Evolutionary conservation across 495 filamentous ascomycete genomes (phyloP).

Genomic region (Penicillium coffeae): DNA sequence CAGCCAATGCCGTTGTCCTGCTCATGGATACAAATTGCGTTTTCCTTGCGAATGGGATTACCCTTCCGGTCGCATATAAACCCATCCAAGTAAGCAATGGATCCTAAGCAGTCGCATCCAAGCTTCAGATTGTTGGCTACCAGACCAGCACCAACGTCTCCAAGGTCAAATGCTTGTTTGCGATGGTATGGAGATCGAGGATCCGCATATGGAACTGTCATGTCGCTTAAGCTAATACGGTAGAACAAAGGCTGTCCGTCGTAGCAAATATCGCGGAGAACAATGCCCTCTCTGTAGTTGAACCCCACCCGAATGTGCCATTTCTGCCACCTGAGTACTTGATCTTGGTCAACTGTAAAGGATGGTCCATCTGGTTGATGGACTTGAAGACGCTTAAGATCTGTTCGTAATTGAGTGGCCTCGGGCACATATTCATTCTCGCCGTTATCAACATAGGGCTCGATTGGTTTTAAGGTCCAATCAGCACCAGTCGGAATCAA

Average conservation of each 20-base stretch:
- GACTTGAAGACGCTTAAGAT: conserved; percentile 71
- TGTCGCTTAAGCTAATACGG: conserved; percentile 65
- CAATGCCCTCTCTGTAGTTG: conserved; percentile 58
- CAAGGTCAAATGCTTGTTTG: conserved; percentile 67
- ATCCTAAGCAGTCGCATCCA: conserved; percentile 62
- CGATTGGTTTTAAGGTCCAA: neutral
- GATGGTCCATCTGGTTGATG: conserved; percentile 74
- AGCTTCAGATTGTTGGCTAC: conserved; percentile 59
- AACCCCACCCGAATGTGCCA: conserved; percentile 64
- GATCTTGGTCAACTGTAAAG: conserved; percentile 49
- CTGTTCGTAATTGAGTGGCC: too few species aligned
- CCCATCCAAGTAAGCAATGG: conserved; percentile 60
- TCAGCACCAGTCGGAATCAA: conserved; percentile 28
- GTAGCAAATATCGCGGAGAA: conserved; percentile 61
- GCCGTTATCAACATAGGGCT: conserved; percentile 55
- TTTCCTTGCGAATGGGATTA: conserved; percentile 46
- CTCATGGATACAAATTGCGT: conserved; percentile 63
- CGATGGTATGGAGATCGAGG: conserved; percentile 64
- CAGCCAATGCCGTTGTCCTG: conserved; percentile 62
- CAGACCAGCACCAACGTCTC: conserved; percentile 61
- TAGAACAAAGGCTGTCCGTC: conserved; percentile 65
- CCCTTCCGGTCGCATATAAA: conserved; percentile 49
- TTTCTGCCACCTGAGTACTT: conserved; percentile 59
- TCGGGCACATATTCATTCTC: conserved; percentile 28
- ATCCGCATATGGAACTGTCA: conserved; percentile 64